A percentile compares a stretch with the other conserved stretches of the same genome.
Conservation (phyloP, 2,329 filamentous ascomycete genomes). For the Stachybotrys chartarum region DNA sequence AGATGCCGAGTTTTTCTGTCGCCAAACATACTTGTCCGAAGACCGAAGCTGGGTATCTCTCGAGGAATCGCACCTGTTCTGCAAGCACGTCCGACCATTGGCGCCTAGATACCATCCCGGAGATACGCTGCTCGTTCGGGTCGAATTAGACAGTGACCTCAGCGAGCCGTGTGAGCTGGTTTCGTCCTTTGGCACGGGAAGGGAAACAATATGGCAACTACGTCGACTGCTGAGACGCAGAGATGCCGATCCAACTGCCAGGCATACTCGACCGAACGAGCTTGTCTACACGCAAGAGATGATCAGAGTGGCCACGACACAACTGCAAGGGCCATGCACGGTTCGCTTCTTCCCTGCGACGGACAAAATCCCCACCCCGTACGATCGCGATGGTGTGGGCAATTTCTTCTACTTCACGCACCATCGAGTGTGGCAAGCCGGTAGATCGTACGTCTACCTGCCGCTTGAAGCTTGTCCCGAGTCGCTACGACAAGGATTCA, state of each 20-base stretch:
- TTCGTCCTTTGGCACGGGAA: conserved; percentile 10
- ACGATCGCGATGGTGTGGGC: conserved; percentile 56
- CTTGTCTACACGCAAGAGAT: conserved; percentile 47
- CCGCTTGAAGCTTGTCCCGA: conserved; percentile 27
- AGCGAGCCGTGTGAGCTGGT: conserved; percentile 59
- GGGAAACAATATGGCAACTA: conserved; percentile 26
- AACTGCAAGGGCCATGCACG: conserved; percentile 50
- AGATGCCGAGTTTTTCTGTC: conserved; percentile 54
- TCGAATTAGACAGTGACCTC: conserved; percentile 17
- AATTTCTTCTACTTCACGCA: conserved; percentile 59
- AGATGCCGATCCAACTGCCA: conserved; percentile 24
- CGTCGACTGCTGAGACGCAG: conserved; percentile 45
- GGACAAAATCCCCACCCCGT: conserved; percentile 51
- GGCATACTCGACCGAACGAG: conserved; percentile 42
- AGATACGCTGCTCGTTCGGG: conserved; percentile 50
- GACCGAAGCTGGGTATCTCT: conserved; percentile 58
- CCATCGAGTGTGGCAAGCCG: conserved; percentile 5
- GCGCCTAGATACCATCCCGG: conserved; percentile 36
- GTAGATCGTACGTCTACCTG: conserved; percentile 11
- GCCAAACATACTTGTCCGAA: conserved; percentile 58
- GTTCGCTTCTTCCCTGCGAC: conserved; percentile 45
- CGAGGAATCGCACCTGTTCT: conserved; percentile 44
- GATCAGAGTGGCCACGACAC: conserved; percentile 23
- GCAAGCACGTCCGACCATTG: conserved; percentile 27
- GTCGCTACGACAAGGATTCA: conserved; percentile 46